Base-by-base conservation (phyloP, 1,139 yeast genomes). In the Suhomyces terraborum region DNA sequence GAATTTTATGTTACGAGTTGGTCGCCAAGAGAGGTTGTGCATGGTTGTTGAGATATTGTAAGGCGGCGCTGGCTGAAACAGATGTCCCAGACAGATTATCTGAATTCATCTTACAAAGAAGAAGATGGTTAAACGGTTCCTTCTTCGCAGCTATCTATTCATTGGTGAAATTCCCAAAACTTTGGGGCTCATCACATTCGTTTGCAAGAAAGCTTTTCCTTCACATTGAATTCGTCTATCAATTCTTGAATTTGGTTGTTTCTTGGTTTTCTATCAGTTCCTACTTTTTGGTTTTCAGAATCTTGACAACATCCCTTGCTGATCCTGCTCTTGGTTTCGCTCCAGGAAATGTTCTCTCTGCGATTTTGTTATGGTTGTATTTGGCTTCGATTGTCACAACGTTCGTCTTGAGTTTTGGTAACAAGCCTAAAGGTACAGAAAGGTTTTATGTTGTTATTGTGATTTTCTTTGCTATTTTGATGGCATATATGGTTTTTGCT, bases 371-470 rank as follows among this genome's bases (percentile, higher is more conserved):
- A 13, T 93, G 98, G 97, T 67, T 93, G 26, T 93, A 93, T 57
- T 74, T 88, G 42, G 88, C 93, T 2, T 88, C 95, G 10, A 64
- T 93, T n/a, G 85, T 88, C 12, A 85, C 96, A 2, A 88, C 96
- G 13, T 93, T 93, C 63, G 91, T 93, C 40, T 68, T 93, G 48
- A 83, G 96, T 36, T 84, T 93, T 64, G 98, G 98, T 58, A 93
- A 93, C 61, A 84, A 91, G 43, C 98, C 98, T 2, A 84, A 83
- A 54, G 97, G 98, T 29, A 88, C 98, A 0, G 88, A 86, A 49
- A 73, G 71, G 53, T 86, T 88, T 54, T 93, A 93, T 60, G 66
- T 87, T 46, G 78, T 84, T n/a, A 88, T 91, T 54, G 95, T 88
- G 41, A 64, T 82, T 40, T 89, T 93, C 72, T 93, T 91, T 69